Evolutionary conservation across 2,329 filamentous ascomycete genomes (phyloP), one percentile per base, ranked within the genome.

Genomic region (Scedosporium boydii): DNA sequence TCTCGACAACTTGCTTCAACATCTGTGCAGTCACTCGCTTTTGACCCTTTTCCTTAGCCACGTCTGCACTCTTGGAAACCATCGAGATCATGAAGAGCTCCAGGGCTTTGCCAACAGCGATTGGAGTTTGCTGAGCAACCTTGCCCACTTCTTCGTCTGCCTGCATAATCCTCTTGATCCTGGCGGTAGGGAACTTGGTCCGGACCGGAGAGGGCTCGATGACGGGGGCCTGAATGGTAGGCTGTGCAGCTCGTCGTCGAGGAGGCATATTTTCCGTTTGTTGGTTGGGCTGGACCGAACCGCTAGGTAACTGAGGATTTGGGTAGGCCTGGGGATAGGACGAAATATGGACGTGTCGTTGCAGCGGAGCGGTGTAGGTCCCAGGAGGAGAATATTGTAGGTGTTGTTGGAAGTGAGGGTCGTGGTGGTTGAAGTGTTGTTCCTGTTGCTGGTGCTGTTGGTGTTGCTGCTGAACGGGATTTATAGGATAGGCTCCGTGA

Each of bases 131-230:
- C 75, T 99, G 95, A 3, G 95, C 93, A 9, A 99, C 95, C 77
- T 99, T 99, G 65, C 95, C 95, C 0, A 99, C 93, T 73, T 99
- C 95, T 72, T 99, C 95, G 71, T 99, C 95, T 10, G 93, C 93
- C 77, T 99, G 95, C 95, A 99, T 98, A 70, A 99, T 98, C 60
- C 95, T 87, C 81, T 99, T 99, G 79, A 99, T 99, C 65, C 95
- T 85, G 14, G 95, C 95, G 38, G 96, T 96, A 1, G 95, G 95
- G 70, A 99, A 99, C 70, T 97, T 97, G 41, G 93, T 98, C 75
- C 86, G 90, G 69, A 99, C 91, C 53, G 91, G 82, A 75, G 77
- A 96, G 77, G 74, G 84, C 73, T 77, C 86, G 68, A 84, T 76
- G 53, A 74, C 72, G 34, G 75, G 72, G 62, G 75, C 71, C 64